Percentiles rank a stretch among this genome's conserved stretches.
Evolutionary conservation across 2,329 filamentous ascomycete genomes (phyloP).

Genomic region (Phaeosphaeriaceae sp.): DNA sequence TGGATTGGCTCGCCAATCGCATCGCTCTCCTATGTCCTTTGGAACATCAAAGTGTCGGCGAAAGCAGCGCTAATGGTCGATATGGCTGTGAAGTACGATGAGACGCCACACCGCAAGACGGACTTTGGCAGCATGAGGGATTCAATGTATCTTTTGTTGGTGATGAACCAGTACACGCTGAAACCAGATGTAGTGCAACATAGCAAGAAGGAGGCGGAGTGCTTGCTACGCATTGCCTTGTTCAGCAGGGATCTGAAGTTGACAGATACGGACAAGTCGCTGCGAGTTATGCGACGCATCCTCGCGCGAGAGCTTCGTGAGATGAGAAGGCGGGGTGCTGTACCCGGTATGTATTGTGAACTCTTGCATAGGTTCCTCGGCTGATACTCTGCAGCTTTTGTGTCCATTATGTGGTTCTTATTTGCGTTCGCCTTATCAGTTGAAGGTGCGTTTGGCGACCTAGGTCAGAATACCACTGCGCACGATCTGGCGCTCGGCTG

Average conservation of each 20-base stretch:
- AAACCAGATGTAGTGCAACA: conserved; percentile 29
- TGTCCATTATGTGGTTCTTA: conserved; percentile 54
- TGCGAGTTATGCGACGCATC: conserved; percentile 43
- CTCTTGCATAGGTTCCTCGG: accelerated
- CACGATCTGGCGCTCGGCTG: conserved; percentile 56
- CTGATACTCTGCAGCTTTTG: conserved; percentile 36
- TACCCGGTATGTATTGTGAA: conserved; percentile 30
- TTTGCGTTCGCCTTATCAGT: conserved; percentile 48
- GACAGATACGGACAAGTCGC: conserved; percentile 30
- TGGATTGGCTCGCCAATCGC: conserved; percentile 50
- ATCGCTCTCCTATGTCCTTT: conserved; percentile 47
- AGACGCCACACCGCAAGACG: conserved; percentile 32
- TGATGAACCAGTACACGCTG: conserved; percentile 56
- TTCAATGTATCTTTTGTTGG: conserved; percentile 54
- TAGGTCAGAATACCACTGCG: conserved; percentile 51
- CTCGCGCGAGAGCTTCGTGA: conserved; percentile 52
- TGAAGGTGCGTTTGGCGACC: conserved; percentile 42
- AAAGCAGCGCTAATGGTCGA: conserved; percentile 51
- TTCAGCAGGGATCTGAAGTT: conserved; percentile 50
- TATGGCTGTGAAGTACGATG: conserved; percentile 44
- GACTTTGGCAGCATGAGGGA: conserved; percentile 51
- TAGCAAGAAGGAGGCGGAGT: conserved; percentile 45
- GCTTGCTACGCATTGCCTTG: conserved; percentile 49
- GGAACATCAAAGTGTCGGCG: conserved; percentile 51
- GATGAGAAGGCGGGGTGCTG: conserved; percentile 50